Conservation (phyloP, 495 filamentous ascomycete genomes). For the Xylaria intraflava region DNA sequence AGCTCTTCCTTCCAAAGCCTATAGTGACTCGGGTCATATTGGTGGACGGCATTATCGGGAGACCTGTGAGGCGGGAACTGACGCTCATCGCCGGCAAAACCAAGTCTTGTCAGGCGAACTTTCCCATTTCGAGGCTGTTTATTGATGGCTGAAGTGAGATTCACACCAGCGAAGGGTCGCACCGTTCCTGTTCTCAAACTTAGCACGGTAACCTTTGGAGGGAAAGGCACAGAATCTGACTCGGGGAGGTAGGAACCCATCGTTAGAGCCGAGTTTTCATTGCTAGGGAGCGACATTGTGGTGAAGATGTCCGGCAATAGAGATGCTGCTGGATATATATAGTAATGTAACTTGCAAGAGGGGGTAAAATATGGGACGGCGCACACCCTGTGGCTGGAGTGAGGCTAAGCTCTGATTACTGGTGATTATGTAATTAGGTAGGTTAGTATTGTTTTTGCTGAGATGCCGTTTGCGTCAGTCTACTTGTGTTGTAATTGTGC, state of each 20-base stretch:
- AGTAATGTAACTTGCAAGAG: no score
- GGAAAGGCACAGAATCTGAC: conserved; percentile 42
- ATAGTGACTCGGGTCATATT: conserved; percentile 39
- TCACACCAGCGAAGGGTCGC: conserved; percentile 26
- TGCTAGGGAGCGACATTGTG: background rate
- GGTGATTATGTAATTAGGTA: no score
- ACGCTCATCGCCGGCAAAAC: conserved; percentile 37
- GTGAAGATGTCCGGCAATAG: no score
- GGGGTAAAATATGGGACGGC: no score
- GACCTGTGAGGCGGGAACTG: conserved; percentile 34
- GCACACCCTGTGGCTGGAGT: no score
- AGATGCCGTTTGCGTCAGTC: no score
- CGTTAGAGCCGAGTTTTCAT: background rate
- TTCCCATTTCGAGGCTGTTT: conserved; percentile 30
- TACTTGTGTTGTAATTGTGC: no score
- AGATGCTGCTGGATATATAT: no score
- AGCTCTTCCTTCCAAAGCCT: conserved; percentile 30
- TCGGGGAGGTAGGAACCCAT: conserved; percentile 49
- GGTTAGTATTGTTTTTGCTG: no score
- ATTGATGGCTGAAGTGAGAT: conserved; percentile 36
- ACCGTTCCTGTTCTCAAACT: conserved; percentile 37
- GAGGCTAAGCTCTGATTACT: no score
- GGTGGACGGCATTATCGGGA: conserved; percentile 41
- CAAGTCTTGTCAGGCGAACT: conserved; percentile 25
- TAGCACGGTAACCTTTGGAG: conserved; percentile 41